Evolutionary conservation across 169 alveolate genomes (phyloP), one percentile per base, ranked within the genome.

Genomic region (Besnoitia besnoiti): DNA sequence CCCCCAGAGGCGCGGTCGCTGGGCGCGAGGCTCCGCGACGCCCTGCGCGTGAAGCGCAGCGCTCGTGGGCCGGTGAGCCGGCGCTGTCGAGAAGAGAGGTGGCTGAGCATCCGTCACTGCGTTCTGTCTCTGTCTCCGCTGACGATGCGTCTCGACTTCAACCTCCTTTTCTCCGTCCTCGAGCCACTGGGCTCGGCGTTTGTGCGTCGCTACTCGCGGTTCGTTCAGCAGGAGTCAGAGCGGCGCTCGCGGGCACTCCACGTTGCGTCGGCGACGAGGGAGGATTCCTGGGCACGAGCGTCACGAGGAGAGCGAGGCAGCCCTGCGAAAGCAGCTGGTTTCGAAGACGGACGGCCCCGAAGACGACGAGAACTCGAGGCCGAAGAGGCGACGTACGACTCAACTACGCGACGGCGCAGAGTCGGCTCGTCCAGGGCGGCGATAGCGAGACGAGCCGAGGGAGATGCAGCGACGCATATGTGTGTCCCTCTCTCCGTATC

Each of bases 111-210:
- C 14, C 87, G 87, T 19, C 87, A 77, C 55, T 77, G 87, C 55
- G 87, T 77, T 24, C 24, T 77, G 87, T 77, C 87, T 12, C 61
- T 77, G 59, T 24, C 55, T 1, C 87, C 87, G n/a, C 87, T 77
- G 37, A 40, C 87, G 19, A 19, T 77, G 55, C 87, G 55, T 39
- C 87, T 77, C 21, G 87, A 77, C 40, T 77, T 77, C 40, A 42
- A 24, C 59, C 87, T 77, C 33, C 87, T 77, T 30, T 77, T 24
- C 44, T 40, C 87, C 44, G 87, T 77, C 35, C 39, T 37, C 46
- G 82, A 73, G 82, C 82, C 82, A 0, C 82, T 73, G 44, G 82
- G 39, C 24, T 73, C 82, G 16, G 82, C 82, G 82, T 73, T 73
- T 37, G 44, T 37, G n/a, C 44, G 8, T 10, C 82, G 24, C 0